A percentile compares a stretch with the other conserved stretches of the same genome.
Conservation (phyloP, 257 asterid species). For the Capsicum rhomboideum region DNA sequence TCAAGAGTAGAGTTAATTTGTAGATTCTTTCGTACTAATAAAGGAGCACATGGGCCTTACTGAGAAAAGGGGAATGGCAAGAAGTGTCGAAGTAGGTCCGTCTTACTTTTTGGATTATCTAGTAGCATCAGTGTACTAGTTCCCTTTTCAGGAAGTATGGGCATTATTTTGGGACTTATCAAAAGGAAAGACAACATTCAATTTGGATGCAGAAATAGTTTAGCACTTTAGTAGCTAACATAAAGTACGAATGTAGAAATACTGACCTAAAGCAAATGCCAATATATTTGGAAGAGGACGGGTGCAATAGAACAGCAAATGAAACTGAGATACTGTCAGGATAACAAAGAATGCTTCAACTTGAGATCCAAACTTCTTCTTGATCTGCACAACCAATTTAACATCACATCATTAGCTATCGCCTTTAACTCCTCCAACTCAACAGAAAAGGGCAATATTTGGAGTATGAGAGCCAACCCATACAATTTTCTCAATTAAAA, state of each 20-base stretch:
- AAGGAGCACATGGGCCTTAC: background rate
- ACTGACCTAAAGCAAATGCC: conserved; percentile 85
- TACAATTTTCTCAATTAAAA: background rate
- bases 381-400: conserved; percentile 48
- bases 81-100: background rate
- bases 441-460: background rate
- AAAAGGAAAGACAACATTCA: background rate
- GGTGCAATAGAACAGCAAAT: conserved; percentile 85
- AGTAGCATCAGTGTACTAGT: background rate
- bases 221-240: background rate
- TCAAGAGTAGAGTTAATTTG: background rate
- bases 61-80: background rate
- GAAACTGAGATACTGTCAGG: conserved; percentile 81
- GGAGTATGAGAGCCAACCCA: background rate
- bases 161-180: background rate
- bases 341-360: conserved; percentile 86
- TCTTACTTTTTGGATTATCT: background rate
- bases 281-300: conserved; percentile 93
- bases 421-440: background rate
- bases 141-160: background rate
- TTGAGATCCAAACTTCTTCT: conserved; percentile 74
- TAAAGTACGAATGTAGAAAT: background rate
- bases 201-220: background rate
- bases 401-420: conserved; percentile 9
- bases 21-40: background rate